Evolutionary conservation across 169 alveolate species (phyloP).

Genomic region (Miamiensis avidus): DNA sequence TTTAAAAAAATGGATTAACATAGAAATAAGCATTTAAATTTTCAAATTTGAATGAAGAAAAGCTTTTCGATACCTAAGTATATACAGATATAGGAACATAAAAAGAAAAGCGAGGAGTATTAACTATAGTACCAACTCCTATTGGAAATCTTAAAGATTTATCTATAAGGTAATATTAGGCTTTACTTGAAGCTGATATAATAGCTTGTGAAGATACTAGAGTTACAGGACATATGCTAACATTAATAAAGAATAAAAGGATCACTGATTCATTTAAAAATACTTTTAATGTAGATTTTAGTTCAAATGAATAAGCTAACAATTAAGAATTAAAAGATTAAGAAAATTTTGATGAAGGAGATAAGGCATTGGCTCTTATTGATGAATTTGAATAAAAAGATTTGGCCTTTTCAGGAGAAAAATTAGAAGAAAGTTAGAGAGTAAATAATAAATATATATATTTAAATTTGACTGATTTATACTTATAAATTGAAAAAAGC

Average conservation of each 20-base stretch:
- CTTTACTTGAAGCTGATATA: conserved; percentile 55
- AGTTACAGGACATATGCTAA: conserved; percentile 64
- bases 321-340: conserved; percentile 6
- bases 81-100: conserved; percentile 2
- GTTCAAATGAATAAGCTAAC: conserved; percentile 15
- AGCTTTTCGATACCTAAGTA: background rate
- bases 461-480: conserved; percentile 11
- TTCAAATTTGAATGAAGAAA: background rate
- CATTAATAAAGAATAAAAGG: conserved; percentile 46
- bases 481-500: conserved; percentile 18
- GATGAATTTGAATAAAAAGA: background rate
- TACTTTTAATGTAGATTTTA: conserved; percentile 27
- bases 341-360: conserved; percentile 13
- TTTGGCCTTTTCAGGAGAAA: conserved; percentile 27
- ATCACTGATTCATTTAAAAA: conserved; percentile 43
- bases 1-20: no score
- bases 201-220: conserved; percentile 78
- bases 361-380: background rate
- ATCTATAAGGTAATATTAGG: conserved; percentile 51
- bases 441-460: background rate
- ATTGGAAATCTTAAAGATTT: conserved; percentile 68
- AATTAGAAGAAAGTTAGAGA: conserved; percentile 9
- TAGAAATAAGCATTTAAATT: no score
- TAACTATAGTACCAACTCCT: conserved; percentile 72
- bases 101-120: conserved; percentile 39